Base-by-base conservation (phyloP, 2,329 filamentous ascomycete species). In the Atkinsonella texensis region DNA sequence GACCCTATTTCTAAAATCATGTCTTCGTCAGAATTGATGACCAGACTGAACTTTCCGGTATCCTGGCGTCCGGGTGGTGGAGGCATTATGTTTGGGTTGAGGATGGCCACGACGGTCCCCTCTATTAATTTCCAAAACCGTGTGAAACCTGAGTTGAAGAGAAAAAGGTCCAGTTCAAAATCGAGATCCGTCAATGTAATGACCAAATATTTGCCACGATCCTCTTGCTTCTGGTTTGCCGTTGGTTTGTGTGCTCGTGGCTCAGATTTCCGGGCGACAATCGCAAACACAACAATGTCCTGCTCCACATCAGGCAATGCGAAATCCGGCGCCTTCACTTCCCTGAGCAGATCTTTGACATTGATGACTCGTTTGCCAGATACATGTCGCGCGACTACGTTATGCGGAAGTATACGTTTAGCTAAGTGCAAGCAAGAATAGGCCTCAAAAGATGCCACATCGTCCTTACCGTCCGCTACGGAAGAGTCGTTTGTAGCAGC, bases 101-200 rank as follows among this genome's bases (percentile, higher is more conserved):
- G 74, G 28, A 98, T 87, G 5, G 91, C 93, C 52, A 98, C 75
- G 1, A 97, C 78, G 0, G 90, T 96, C n/a, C 93, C 93, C 2
- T 88, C 80, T 0, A 83, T 83, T n/a, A 97, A 73, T 63, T 95
- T 95, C 85, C 91, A 97, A 71, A 93, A 98, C 51, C 87, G 83
- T 15, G 87, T 84, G 60, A 97, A 96, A 7, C 89, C 94, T 0
- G 85, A 83, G 60, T 87, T 87, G 68, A 98, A 98, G 13, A 98
- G 79, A 60, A 89, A 97, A 42, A 97, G 77, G 57, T 97, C 90
- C 12, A 98, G 68, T 59, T 95, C 89, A 81, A 84, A 95, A 60
- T 89, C 85, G 11, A 98, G 73, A 65, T 98, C 91, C 0, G 87
- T 89, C 2, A 98, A 74, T 2, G 81, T 87, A 55, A 98, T 73